A percentile compares a stretch with the other conserved stretches of the same genome.
phyloP scores from a whole-genome alignment of 2,329 filamentous ascomycete genomes.

The Fusarium torulosum region DNA sequence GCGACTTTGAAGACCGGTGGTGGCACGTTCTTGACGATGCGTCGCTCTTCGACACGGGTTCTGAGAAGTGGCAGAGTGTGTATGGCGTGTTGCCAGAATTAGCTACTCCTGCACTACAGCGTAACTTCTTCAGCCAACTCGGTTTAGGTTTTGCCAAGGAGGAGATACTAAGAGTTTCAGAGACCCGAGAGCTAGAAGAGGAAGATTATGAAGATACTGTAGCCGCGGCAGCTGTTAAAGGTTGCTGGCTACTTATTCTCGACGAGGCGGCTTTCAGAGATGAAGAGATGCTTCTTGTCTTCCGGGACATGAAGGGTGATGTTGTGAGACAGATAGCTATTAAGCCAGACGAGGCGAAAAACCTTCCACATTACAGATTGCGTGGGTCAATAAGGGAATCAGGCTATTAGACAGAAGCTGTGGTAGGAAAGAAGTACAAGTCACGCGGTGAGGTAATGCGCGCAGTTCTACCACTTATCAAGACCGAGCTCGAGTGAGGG shows the following conservation, averaged over 20 bases:
- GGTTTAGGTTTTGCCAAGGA: neutral
- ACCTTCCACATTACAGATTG: neutral
- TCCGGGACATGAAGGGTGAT: neutral
- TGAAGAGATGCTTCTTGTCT: neutral
- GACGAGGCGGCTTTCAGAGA: neutral
- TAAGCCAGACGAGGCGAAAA: accelerated
- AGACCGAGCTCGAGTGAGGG: too few species aligned
- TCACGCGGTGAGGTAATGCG: neutral
- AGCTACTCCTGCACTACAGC: neutral
- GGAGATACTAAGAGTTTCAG: accelerated
- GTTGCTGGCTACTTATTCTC: neutral
- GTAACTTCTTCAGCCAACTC: neutral
- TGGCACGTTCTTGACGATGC: neutral
- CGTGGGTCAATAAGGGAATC: neutral
- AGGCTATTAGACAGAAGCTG: neutral
- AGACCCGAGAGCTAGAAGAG: neutral
- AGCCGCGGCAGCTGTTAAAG: neutral
- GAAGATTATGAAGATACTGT: neutral
- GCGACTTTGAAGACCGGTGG: neutral
- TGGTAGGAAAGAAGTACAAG: neutral
- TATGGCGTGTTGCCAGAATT: neutral
- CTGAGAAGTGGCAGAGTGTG: neutral
- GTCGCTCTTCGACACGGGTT: neutral
- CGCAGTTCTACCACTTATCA: accelerated
- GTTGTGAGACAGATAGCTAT: neutral